Conservation (phyloP, 352 stramenopile species). For the Pythium biforme region DNA sequence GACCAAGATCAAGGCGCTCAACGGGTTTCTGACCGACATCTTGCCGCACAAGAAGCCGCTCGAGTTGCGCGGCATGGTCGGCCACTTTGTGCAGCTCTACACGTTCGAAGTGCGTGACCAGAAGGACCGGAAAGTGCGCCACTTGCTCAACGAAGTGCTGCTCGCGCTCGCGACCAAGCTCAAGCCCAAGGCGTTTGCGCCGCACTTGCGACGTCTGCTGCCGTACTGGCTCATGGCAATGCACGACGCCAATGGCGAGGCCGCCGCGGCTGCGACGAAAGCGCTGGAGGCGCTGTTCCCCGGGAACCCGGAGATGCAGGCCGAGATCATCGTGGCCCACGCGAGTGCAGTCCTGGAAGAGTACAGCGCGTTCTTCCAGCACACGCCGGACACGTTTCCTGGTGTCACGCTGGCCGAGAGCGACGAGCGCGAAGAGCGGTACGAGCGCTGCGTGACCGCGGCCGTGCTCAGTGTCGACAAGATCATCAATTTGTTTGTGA, state of each 20-base stretch:
- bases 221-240: conserved; percentile 82
- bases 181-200: conserved; percentile 62
- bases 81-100: conserved; percentile 78
- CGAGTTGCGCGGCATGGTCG: conserved; percentile 69
- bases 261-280: conserved; percentile 42
- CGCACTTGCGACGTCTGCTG: conserved; percentile 67
- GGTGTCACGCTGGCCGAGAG: conserved; percentile 47
- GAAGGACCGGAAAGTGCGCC: conserved; percentile 80
- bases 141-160: conserved; percentile 76
- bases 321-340: conserved; percentile 27
- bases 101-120: conserved; percentile 79
- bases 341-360: conserved; percentile 46
- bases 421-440: conserved; percentile 75
- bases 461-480: conserved; percentile 58
- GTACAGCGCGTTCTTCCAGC: conserved; percentile 59
- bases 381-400: conserved; percentile 59
- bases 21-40: conserved; percentile 56
- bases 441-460: conserved; percentile 65
- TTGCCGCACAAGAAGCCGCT: conserved; percentile 54
- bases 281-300: conserved; percentile 59
- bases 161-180: conserved; percentile 55
- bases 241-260: conserved; percentile 69
- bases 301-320: conserved; percentile 30
- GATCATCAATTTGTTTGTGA: conserved; percentile 50
- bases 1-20: conserved; percentile 81